Conservation (phyloP, 495 filamentous ascomycete genomes). For the Penicillium verhagenii region DNA sequence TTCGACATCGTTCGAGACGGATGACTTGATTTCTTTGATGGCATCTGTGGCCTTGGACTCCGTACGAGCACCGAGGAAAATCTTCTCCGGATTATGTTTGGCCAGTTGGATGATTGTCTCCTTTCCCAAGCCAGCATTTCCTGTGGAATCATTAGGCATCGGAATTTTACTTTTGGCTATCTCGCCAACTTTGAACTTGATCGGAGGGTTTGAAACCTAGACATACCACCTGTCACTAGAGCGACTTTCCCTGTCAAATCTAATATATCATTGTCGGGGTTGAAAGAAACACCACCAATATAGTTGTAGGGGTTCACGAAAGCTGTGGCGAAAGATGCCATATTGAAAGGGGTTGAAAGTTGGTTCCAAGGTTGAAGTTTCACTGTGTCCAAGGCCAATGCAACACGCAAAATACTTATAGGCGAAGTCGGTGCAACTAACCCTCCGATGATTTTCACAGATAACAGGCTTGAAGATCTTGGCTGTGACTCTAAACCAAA, state of each 20-base stretch:
- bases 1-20: constrained; percentile 19
- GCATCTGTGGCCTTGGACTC: constrained; percentile 31
- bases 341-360: constrained; percentile 1
- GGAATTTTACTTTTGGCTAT: not conserved
- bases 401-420: not conserved
- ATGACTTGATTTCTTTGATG: constrained; percentile 21
- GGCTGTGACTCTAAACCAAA: not conserved
- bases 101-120: constrained; percentile 53
- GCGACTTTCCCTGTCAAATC: constrained; percentile 52
- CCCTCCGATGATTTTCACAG: not conserved
- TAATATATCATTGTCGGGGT: constrained; percentile 50
- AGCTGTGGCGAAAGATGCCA: constrained; percentile 24
- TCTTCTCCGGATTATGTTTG: constrained; percentile 53
- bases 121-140: constrained; percentile 59
- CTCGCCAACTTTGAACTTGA: not conserved
- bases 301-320: constrained; percentile 27
- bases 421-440: not conserved
- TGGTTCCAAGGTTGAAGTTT: not conserved
- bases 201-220: not conserved
- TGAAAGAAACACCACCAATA: constrained; percentile 31
- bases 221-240: constrained; percentile 58
- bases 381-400: not conserved
- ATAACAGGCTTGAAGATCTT: not conserved
- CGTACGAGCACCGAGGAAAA: constrained; percentile 50
- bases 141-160: constrained; percentile 16